Base-by-base conservation (phyloP, 495 filamentous ascomycete species). In the Xylaria longipes region DNA sequence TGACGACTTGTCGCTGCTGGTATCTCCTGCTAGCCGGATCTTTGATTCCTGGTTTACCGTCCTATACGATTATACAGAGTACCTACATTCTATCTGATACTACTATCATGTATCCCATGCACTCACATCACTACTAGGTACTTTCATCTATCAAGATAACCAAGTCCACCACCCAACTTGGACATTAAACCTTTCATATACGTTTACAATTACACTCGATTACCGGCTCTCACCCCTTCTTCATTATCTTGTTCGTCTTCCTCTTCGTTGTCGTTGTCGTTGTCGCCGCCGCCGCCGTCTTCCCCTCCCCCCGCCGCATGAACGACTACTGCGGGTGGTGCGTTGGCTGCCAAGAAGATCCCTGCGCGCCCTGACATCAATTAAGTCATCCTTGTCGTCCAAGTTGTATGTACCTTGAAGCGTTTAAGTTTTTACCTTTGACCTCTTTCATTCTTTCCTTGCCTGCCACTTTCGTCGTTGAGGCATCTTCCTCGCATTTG, bases 301-400 rank as follows among this genome's bases (percentile, higher is more conserved):
- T 17, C 27, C 8, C 12, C 14, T 25, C 52, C 27, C 27, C 14
- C 25, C 52, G 11, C 52, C 31, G 52, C 52, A 60, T 35, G 31
- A n/a, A 39, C 31, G 31, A 58, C 27, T 58, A 35, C 54, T 60
- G 31, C n/a, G 33, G 33, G 31, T 63, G 15, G 41, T 61, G 67
- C 48, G 56, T 70, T 62, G 57, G 43, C 54, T 70, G 68, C 31
- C 45, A 43, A 69, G 56, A 33, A 41, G 50, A 70, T 63, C 68
- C 68, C 68, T 70, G 68, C 56, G 56, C 9, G 15, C 54, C 48
- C 33, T 63, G 68, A 70, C 68, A 70, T 70, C 68, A 70, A 63
- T 25, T 17, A 41, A 57, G 54, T 25, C 37, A 43, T 68, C 37
- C 65, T 39, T 5, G 52, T 33, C 27, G 29, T 12, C 29, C 7